Evolutionary conservation across 371 early-diverging fungal genomes (phyloP), one percentile per base, ranked within the genome.

Genomic region (Mortierella sp.): DNA sequence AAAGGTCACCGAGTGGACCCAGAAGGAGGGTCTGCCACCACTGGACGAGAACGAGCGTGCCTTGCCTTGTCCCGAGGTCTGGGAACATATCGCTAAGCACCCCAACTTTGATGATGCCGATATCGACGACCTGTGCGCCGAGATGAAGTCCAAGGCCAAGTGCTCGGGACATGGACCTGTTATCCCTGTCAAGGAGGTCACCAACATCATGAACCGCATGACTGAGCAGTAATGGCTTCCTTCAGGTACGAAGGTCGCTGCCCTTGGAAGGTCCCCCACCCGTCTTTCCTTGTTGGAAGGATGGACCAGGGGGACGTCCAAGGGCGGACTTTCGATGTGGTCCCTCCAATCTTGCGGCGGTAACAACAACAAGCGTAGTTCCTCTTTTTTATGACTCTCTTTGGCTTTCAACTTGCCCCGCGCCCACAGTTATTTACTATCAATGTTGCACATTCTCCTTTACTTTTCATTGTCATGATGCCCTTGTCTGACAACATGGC

Each of bases 101-200:
- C 91, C 90, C 77, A 84, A 88, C 53, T 89, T 89, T 81, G 92
- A 91, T 67, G 92, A 92, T 61, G 76, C 91, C 6, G 87, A 88
- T 53, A 88, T 93, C 67, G 93, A 91, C 75, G 72, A 81, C 21
- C 80, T 93, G 26, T 93, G 93, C 73, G 82, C 86, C 64, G 91
- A 91, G 59, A 84, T 93, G 86, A 91, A 91, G 74, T 75, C 90
- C 40, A 93, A 91, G 77, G 91, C 92, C 5, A 91, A 89, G 74
- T 91, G 92, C 74, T 91, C 92, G 34, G 89, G 85, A 16, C 80
- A 89, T 61, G 92, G 92, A 0, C 91, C 92, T 34, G 88, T 90
- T 0, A 89, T 91, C 76, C 78, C 88, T 21, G 82, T 89, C 57
- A 73, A 85, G 57, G 92, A 91, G 48, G 80, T 92, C 37, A 75